Evolutionary conservation across 306 rosid genomes (phyloP).

Genomic region (Inga leiocalycina): DNA sequence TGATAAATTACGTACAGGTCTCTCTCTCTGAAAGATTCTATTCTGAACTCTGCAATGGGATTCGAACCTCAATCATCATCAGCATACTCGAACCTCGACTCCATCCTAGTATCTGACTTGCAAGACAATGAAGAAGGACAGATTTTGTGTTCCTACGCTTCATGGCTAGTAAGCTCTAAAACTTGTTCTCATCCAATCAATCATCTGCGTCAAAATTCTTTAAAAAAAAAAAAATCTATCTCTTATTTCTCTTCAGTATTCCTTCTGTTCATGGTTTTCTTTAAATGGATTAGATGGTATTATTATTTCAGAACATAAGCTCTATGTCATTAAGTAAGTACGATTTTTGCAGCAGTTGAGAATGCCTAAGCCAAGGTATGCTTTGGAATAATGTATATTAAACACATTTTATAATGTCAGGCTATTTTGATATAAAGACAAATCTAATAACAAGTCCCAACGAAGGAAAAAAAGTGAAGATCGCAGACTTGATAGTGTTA

Average conservation of each 20-base stretch:
- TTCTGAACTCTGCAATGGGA: neutral
- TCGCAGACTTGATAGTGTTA: no score
- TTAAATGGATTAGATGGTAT: neutral
- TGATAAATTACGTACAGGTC: neutral
- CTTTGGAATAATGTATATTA: neutral
- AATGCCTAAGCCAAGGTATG: no score
- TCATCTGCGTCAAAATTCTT: neutral
- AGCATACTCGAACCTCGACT: neutral
- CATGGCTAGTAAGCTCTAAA: conserved; percentile 56
- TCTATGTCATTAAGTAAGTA: no score
- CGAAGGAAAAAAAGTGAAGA: no score
- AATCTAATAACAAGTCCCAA: no score
- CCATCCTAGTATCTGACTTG: neutral
- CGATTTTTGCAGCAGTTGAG: no score
- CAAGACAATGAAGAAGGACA: conserved; percentile 28
- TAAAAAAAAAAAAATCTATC: neutral
- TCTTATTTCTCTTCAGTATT: neutral
- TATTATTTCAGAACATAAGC: neutral
- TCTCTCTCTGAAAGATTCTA: neutral
- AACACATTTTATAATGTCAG: no score
- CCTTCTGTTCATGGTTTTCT: neutral
- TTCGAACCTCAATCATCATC: neutral
- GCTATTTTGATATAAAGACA: no score
- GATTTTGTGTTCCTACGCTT: conserved; percentile 34
- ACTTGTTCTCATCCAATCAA: conserved; percentile 16